A percentile compares a stretch with the other conserved stretches of the same genome.
phyloP scores from a whole-genome alignment of 2,329 filamentous ascomycete genomes.

The Fusarium robinianum region DNA sequence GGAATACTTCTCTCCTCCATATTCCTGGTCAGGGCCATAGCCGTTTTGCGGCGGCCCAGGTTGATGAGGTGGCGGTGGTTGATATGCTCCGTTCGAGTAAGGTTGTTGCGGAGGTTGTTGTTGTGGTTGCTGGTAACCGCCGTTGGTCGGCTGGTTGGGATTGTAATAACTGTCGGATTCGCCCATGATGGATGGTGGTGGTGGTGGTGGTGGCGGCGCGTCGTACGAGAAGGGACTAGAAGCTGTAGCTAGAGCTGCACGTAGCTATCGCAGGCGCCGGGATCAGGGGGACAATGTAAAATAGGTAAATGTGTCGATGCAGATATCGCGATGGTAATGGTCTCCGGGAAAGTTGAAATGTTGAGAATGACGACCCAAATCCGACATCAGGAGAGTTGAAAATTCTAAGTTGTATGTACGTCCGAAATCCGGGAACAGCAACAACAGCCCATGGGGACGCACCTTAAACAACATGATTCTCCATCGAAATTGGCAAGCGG shows the following conservation, averaged over 20 bases:
- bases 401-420: background rate
- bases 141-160: constrained; percentile 26
- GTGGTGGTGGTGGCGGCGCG: constrained; percentile 10
- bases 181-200: constrained; percentile 37
- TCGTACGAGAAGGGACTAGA: background rate
- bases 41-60: constrained; percentile 34
- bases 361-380: too few species aligned
- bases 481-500: too few species aligned
- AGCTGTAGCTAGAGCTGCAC: background rate
- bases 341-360: too few species aligned
- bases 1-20: constrained; percentile 53
- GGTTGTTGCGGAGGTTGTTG: constrained; percentile 35
- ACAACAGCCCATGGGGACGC: too few species aligned
- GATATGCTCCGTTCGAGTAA: constrained; percentile 29
- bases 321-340: too few species aligned
- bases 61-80: constrained; percentile 37
- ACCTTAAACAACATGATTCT: too few species aligned
- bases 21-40: constrained; percentile 44
- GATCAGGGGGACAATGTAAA: too few species aligned
- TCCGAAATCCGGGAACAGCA: background rate
- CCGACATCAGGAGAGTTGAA: background rate
- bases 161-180: constrained; percentile 43
- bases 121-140: constrained; percentile 29
- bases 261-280: too few species aligned
- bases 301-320: too few species aligned